Percentiles rank a stretch among this genome's conserved stretches.
These are phyloP conservation scores for Suhomyces vadensis DNA, from an alignment of 805 yeast species.

Conservation along the genomic window DNA sequence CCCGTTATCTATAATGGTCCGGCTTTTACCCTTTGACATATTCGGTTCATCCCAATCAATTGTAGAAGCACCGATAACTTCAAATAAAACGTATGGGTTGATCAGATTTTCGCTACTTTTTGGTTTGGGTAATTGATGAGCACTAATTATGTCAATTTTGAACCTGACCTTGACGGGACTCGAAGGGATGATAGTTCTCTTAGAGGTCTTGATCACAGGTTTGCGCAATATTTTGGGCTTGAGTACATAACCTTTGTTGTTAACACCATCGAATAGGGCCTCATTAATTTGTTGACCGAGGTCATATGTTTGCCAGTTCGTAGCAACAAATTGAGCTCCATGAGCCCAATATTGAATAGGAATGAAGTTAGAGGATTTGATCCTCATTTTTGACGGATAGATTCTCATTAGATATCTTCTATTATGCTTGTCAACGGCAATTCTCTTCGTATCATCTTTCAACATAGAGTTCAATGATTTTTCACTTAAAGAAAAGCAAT, in stretches of 20 bases:
- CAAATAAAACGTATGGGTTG: conserved; percentile 65
- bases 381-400: conserved; percentile 80
- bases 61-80: conserved; percentile 49
- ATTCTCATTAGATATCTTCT: conserved; percentile 72
- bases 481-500: conserved; percentile 86
- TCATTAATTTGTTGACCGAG: conserved; percentile 85
- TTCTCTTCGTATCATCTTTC: conserved; percentile 56
- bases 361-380: conserved; percentile 76
- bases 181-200: conserved; percentile 6
- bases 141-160: conserved; percentile 59
- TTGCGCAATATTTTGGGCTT: conserved; percentile 60
- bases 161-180: conserved; percentile 14
- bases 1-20: conserved; percentile 63
- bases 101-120: conserved; percentile 48
- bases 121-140: conserved; percentile 80
- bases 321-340: conserved; percentile 94
- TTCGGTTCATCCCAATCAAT: conserved; percentile 24
- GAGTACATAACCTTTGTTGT: conserved; percentile 70
- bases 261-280: conserved; percentile 67
- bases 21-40: conserved; percentile 14
- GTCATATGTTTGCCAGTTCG: conserved; percentile 95
- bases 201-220: conserved; percentile 28
- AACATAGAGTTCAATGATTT: conserved; percentile 61
- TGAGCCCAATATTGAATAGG: conserved; percentile 79
- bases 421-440: conserved; percentile 75